These are phyloP conservation scores for Erodium trifolium DNA, from an alignment of 441 rosid genomes.

Conservation along the genomic window DNA sequence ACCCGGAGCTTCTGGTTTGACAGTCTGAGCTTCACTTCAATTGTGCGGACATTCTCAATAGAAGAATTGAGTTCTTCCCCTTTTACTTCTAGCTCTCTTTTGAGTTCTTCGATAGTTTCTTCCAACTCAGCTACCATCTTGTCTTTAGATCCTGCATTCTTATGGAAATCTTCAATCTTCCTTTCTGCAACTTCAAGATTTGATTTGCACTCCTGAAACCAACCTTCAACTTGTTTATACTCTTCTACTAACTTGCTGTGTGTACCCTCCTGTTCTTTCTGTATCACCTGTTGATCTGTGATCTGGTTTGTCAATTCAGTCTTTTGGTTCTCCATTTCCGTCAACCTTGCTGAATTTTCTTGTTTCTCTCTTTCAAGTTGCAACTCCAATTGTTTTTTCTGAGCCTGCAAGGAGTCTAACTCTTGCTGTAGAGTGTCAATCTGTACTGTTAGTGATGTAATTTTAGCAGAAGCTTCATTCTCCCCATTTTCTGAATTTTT, in stretches of 20 bases:
- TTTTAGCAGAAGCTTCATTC: constrained; percentile 41
- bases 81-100: constrained; percentile 61
- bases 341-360: constrained; percentile 22
- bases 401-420: constrained; percentile 34
- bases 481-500: constrained; percentile 48
- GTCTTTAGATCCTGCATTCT: constrained; percentile 35
- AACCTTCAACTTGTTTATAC: constrained; percentile 27
- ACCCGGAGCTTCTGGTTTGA: constrained; percentile 94
- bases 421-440: constrained; percentile 39
- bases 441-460: constrained; percentile 41
- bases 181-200: constrained; percentile 51
- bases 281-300: too few relatives aligned
- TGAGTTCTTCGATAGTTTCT: constrained; percentile 50
- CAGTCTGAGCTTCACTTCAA: constrained; percentile 77
- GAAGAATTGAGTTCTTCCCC: constrained; percentile 55
- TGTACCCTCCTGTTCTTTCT: too few relatives aligned
- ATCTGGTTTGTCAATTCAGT: too few relatives aligned
- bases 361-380: constrained; percentile 45
- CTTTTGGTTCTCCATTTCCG: too few relatives aligned
- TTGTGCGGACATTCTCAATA: constrained; percentile 42
- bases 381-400: constrained; percentile 36
- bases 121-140: constrained; percentile 38
- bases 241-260: too few relatives aligned
- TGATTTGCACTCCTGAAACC: constrained; percentile 47
- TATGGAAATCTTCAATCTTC: constrained; percentile 46